phyloP scores from a whole-genome alignment of 441 rosid species.

The Mallotus repandus region DNA sequence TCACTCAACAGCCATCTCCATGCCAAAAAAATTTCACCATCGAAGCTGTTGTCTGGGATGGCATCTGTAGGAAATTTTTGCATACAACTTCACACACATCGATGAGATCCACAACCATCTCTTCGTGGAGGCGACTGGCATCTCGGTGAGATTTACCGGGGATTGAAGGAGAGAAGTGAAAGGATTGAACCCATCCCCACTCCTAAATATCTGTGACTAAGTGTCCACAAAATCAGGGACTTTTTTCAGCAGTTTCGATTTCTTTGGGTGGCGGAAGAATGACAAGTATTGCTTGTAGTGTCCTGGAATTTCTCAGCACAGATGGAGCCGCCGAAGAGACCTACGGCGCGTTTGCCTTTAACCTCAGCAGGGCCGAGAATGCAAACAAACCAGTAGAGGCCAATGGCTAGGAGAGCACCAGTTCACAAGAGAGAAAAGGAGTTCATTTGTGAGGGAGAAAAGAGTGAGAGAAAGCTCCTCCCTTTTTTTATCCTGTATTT shows the following conservation, averaged over 20 bases:
- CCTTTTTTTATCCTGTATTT: slow-evolving; percentile 10
- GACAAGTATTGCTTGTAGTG: slow-evolving; percentile 70
- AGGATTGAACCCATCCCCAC: slow-evolving; percentile 99
- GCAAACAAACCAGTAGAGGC: slow-evolving; percentile 86
- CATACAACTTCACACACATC: slow-evolving; percentile 73
- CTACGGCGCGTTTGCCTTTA: slow-evolving; percentile 63
- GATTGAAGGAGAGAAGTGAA: slow-evolving; percentile 81
- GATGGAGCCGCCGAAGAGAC: slow-evolving; percentile 93
- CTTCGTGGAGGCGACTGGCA: slow-evolving; percentile 81
- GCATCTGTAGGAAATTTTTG: slow-evolving; percentile 85
- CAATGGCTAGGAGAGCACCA: slow-evolving; percentile 63
- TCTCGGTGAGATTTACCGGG: slow-evolving; percentile 71
- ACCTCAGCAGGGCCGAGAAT: slow-evolving; percentile 78
- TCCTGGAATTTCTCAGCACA: slow-evolving; percentile 72
- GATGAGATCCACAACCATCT: slow-evolving; percentile 74
- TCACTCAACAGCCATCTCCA: no score
- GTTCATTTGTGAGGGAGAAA: slow-evolving; percentile 37
- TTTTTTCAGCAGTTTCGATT: slow-evolving; percentile 68
- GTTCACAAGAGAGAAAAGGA: slow-evolving; percentile 58
- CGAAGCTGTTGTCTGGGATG: slow-evolving; percentile 62
- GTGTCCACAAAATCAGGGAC: slow-evolving; percentile 91
- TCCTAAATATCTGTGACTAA: slow-evolving; percentile 90
- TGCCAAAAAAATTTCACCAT: no score
- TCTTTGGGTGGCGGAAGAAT: no score
- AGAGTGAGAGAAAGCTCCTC: neutral